Evolutionary conservation across 345 rosid species (phyloP).

Genomic region (Populus ilicifolia): DNA sequence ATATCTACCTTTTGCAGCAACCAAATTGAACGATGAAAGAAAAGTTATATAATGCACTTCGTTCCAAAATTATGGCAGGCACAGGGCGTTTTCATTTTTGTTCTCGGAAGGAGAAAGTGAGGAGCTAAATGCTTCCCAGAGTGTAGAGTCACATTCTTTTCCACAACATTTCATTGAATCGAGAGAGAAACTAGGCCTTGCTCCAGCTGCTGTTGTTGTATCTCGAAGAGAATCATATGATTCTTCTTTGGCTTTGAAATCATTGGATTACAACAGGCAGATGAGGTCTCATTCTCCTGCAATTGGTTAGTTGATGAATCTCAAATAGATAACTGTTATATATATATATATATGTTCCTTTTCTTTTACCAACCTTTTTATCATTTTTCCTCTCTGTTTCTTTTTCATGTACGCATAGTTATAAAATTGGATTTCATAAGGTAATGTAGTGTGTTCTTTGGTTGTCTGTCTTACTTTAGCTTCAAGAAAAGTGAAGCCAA

Average conservation of each 20-base stretch:
- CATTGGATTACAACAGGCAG: slow-evolving; percentile 60
- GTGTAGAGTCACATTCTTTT: slow-evolving; percentile 71
- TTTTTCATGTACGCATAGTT: background rate
- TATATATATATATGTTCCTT: background rate
- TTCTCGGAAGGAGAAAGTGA: slow-evolving; percentile 75
- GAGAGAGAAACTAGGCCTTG: slow-evolving; percentile 62
- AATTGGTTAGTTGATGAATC: slow-evolving; percentile 44
- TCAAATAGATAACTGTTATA: background rate
- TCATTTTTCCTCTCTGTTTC: background rate
- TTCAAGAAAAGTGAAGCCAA: slow-evolving; percentile 43
- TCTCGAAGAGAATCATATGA: slow-evolving; percentile 54
- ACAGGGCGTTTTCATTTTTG: slow-evolving; percentile 76
- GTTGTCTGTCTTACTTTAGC: slow-evolving; percentile 25
- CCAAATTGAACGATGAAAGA: background rate
- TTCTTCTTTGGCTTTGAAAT: slow-evolving; percentile 49
- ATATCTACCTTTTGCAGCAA: background rate
- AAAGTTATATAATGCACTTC: background rate
- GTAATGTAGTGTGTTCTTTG: background rate
- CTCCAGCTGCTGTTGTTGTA: slow-evolving; percentile 75
- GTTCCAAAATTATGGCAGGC: slow-evolving; percentile 42
- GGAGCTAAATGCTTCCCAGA: slow-evolving; percentile 68
- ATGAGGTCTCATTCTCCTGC: slow-evolving; percentile 44
- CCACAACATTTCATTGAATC: slow-evolving; percentile 76
- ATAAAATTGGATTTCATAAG: background rate
- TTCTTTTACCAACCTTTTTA: background rate